Base-by-base conservation (phyloP, 1,139 yeast species). In the Debaryomyces udenii region DNA sequence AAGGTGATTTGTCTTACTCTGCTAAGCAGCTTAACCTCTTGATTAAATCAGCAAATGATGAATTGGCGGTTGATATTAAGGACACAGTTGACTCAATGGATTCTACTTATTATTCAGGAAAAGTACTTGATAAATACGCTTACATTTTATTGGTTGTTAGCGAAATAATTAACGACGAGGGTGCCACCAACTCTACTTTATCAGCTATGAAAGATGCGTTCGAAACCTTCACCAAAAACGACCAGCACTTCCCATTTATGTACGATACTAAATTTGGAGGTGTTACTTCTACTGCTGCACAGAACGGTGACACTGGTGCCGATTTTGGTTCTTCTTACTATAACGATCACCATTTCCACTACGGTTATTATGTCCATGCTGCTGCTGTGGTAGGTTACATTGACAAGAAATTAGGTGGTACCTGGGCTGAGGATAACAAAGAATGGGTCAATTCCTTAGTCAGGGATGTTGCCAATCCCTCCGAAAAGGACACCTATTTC, bases 271-370 rank as follows among this genome's bases (percentile, higher is more conserved):
- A 67, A 44, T 81, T 69, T 57, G 77, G 77, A 44, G 94, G 94
- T 35, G 70, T 86, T 14, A 80, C 88, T n/a, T 80, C 90, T 1
- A 66, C 81, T 24, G 82, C 84, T 16, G 61, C 76, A 28, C 70
- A 78, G 46, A 68, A 70, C 28, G 78, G 78, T 38, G 77, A 80
- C 39, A 52, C 62, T 23, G 61, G 59, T 27, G 60, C 61, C 28
- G 69, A 64, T 40, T 86, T 64, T 57, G 94, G 93, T 22, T 68
- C 81, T 49, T 75, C 84, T 11, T 81, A 76, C 62, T 86, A 86
- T 63, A 86, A 85, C 52, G 93, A 86, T 59, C 93, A 82, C 55
- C 93, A 86, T 56, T 86, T 84, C 79, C 93, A 86, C 55, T 86
- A 83, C 57, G 91, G 93, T 18, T 86, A 86, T 62, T 78, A 77